phyloP scores from a whole-genome alignment of 345 rosid species.

The Camelina neglecta region DNA sequence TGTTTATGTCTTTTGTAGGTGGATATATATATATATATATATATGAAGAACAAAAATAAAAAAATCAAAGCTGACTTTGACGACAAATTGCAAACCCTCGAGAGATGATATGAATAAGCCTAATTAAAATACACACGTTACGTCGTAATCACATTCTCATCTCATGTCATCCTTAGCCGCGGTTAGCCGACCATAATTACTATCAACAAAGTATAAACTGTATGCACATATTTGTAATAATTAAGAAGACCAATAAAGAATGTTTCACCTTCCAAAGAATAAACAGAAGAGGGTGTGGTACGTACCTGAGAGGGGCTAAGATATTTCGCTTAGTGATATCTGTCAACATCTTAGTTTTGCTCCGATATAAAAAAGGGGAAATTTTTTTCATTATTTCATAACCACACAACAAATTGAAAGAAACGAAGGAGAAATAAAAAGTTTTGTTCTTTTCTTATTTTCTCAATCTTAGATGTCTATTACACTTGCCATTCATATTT shows the following conservation, averaged over 20 bases:
- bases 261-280: constrained; percentile 37
- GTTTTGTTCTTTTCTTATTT: too few relatives aligned
- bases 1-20: constrained; percentile 20
- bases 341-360: constrained; percentile 28
- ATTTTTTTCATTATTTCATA: neutral
- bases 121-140: constrained; percentile 17
- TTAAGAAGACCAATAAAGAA: constrained; percentile 19
- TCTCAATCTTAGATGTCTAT: too few relatives aligned
- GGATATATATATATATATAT: neutral
- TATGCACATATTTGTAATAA: constrained; percentile 5
- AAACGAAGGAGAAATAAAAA: too few relatives aligned
- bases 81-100: constrained; percentile 7
- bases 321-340: constrained; percentile 34
- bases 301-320: constrained; percentile 21
- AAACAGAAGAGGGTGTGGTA: constrained; percentile 22
- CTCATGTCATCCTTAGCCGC: constrained; percentile 41
- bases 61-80: constrained; percentile 34
- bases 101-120: neutral
- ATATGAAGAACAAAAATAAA: neutral
- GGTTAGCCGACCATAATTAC: constrained; percentile 38
- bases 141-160: constrained; percentile 31
- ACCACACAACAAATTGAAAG: neutral
- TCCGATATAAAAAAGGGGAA: constrained; percentile 25
- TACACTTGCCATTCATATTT: too few relatives aligned
- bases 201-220: neutral